Evolutionary conservation across 352 stramenopile species (phyloP), one percentile per base, ranked within the genome.

Genomic region (Phytophthora sansomeana): DNA sequence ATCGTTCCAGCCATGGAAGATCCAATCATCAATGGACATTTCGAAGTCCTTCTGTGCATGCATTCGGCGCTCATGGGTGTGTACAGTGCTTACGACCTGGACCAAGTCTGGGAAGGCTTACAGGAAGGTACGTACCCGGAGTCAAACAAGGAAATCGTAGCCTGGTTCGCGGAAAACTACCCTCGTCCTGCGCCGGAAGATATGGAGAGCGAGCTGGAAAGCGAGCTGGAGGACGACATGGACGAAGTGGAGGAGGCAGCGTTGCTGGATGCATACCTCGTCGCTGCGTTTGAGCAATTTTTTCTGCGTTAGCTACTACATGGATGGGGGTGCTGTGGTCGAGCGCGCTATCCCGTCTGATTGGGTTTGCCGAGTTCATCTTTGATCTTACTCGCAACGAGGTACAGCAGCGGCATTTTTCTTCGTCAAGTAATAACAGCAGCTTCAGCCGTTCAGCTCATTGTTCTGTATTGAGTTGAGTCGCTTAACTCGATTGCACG

Each of bases 131-230:
- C 6, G 5, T 26, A 46, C 9, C 6, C 6, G 6, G 6, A 46
- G 39, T 46, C 39, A 46, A 46, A 26, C n/a, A 8, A 46, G 19
- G 39, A 46, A 46, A 28, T 46, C 39, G 10, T 46, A 14, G 39
- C 39, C 39, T 46, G 39, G 39, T 46, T 46, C 39, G 10, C n/a
- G 39, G 39, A 28, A 26, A 46, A 46, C 39, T 46, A 46, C 39
- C n/a, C 39, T 4, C 10, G 6, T 17, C 39, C 39, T 11, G 39
- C 10, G 14, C 9, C 21, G n/a, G 9, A 26, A 21, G n/a, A 46
- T 26, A 3, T 44, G 16, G 38, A 11, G 39, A 46, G n/a, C 6
- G 35, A 41, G 16, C 4, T 41, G 35, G 39, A 39, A 9, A 6
- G 21, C 21, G 21, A 24, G 21, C 21, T 39, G 33, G 2, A 5